These are phyloP conservation scores for Cryphonectria japonica DNA, from an alignment of 2,329 filamentous ascomycete species.

Conservation along the genomic window DNA sequence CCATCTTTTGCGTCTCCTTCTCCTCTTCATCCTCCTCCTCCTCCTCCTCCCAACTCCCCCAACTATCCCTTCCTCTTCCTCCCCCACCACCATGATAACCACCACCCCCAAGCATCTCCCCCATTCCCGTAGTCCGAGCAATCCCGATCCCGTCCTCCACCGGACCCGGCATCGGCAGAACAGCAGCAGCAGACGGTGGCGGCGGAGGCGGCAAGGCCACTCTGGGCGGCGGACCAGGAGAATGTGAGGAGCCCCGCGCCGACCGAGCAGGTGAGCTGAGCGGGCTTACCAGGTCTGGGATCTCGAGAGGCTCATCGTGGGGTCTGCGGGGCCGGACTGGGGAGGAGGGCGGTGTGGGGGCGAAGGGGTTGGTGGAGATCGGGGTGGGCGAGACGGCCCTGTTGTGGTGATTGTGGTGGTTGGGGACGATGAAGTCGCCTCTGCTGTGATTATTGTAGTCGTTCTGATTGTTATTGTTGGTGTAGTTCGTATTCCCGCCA, in stretches of 20 bases:
- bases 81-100: neutral
- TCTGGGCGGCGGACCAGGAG: slow-evolving; percentile 23
- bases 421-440: neutral
- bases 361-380: slow-evolving; percentile 5
- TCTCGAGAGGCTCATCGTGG: slow-evolving; percentile 42
- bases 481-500: neutral
- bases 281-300: slow-evolving; percentile 39
- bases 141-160: slow-evolving; percentile 19
- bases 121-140: slow-evolving; percentile 16
- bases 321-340: slow-evolving; percentile 42
- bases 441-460: neutral
- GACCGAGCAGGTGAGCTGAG: slow-evolving; percentile 14
- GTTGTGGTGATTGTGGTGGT: neutral
- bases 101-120: neutral
- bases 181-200: neutral
- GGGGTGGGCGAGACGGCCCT: neutral
- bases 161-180: too few relatives aligned
- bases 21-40: too few relatives aligned
- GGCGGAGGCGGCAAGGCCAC: slow-evolving; percentile 22
- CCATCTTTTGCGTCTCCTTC: too few relatives aligned
- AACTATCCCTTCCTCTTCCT: slow-evolving; percentile 13
- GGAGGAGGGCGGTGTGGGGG: slow-evolving; percentile 35
- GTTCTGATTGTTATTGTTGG: slow-evolving; percentile 24
- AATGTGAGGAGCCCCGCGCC: neutral
- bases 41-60: slow-evolving; percentile 27